These are phyloP conservation scores for Penicillium lividum DNA, from an alignment of 495 filamentous ascomycete species.

Conservation along the genomic window DNA sequence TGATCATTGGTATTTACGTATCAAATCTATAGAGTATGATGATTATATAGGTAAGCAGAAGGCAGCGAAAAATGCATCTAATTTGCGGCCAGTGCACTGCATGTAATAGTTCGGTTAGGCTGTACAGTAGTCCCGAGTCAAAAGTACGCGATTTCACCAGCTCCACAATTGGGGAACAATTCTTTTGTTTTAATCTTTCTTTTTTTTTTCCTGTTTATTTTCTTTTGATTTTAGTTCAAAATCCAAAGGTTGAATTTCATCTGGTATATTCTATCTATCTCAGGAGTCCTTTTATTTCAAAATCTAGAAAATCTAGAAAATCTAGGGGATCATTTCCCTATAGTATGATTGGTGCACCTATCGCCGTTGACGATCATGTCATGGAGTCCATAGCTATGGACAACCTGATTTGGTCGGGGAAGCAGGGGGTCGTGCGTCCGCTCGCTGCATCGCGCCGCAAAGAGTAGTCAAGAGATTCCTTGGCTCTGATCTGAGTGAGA, in stretches of 20 bases:
- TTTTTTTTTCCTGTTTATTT: background rate
- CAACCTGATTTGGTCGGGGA: slow-evolving; percentile 44
- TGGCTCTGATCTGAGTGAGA: slow-evolving; percentile 23
- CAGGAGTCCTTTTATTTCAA: background rate
- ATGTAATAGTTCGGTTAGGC: slow-evolving; percentile 36
- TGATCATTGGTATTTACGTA: background rate
- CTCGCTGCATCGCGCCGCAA: slow-evolving; percentile 44
- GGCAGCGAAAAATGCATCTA: slow-evolving; percentile 36
- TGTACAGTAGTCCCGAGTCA: slow-evolving; percentile 25
- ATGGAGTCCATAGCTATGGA: slow-evolving; percentile 21
- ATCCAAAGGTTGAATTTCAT: background rate
- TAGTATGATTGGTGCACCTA: slow-evolving; percentile 1
- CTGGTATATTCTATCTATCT: background rate
- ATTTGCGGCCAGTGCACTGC: slow-evolving; percentile 37
- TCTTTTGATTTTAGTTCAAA: background rate
- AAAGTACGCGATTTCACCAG: slow-evolving; percentile 26
- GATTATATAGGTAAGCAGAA: background rate
- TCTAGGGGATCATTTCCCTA: slow-evolving; percentile 2
- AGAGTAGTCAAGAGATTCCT: slow-evolving; percentile 37
- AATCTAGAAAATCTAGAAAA: background rate
- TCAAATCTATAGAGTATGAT: background rate
- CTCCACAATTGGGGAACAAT: slow-evolving; percentile 9
- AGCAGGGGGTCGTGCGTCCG: slow-evolving; percentile 39
- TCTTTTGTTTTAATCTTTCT: background rate
- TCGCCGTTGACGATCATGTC: slow-evolving; percentile 27